Percentiles rank a stretch among this genome's conserved stretches.
These are phyloP conservation scores for Backusella tarrabulga DNA, from an alignment of 192 early-diverging fungal species.

Conservation along the genomic window DNA sequence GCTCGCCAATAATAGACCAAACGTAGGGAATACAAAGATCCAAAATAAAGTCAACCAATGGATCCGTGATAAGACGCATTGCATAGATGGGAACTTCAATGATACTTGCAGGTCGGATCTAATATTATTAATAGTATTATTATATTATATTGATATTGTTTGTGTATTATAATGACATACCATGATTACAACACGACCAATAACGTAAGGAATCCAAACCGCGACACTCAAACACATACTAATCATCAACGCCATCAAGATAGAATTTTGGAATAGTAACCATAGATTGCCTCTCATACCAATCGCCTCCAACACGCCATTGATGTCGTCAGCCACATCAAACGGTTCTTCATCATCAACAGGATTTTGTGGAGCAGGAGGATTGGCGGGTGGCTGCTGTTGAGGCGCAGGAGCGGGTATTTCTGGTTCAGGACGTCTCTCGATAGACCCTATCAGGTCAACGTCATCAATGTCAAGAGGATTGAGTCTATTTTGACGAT, in stretches of 20 bases:
- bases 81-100: conserved; percentile 49
- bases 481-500: background rate
- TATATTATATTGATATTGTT: background rate
- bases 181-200: conserved; percentile 53
- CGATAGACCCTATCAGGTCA: background rate
- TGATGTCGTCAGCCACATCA: conserved; percentile 65
- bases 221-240: conserved; percentile 65
- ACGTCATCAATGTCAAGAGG: background rate
- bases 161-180: conserved; percentile 19
- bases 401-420: background rate
- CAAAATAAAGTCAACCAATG: conserved; percentile 65
- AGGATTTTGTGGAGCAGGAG: background rate
- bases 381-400: background rate
- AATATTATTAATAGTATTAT: background rate
- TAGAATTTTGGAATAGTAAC: conserved; percentile 77
- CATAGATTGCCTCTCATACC: conserved; percentile 87
- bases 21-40: conserved; percentile 50
- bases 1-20: conserved; percentile 9
- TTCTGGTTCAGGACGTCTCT: background rate
- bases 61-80: conserved; percentile 69
- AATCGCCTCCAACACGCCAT: conserved; percentile 84
- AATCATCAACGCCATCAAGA: conserved; percentile 75
- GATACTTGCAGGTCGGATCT: conserved; percentile 53
- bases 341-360: conserved; percentile 43
- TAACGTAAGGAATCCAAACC: conserved; percentile 73